Percentiles rank a stretch among this genome's conserved stretches.
These are phyloP conservation scores for Aspergillus carlsbadensis DNA, from an alignment of 495 filamentous ascomycete genomes.

Conservation along the genomic window DNA sequence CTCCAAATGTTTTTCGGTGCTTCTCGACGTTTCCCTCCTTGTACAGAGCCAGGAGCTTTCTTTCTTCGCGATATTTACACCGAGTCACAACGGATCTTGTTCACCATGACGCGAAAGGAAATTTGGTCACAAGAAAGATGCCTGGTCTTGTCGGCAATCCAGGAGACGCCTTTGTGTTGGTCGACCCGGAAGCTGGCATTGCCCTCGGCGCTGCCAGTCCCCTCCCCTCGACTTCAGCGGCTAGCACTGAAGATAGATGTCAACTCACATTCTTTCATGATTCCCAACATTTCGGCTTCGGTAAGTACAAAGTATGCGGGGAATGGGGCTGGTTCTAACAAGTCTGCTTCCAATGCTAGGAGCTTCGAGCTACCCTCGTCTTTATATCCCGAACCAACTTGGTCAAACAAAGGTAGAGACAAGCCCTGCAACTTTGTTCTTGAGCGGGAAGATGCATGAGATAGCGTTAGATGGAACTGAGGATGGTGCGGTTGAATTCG, in stretches of 20 bases:
- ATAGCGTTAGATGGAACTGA: slow-evolving; percentile 31
- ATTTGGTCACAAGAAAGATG: slow-evolving; percentile 25
- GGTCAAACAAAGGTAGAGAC: slow-evolving; percentile 28
- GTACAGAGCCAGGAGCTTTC: slow-evolving; percentile 8
- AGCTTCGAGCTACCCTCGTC: slow-evolving; percentile 29
- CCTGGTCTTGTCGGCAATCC: slow-evolving; percentile 30
- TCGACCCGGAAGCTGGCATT: slow-evolving; percentile 28
- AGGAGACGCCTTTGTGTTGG: slow-evolving; percentile 31
- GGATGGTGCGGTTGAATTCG: slow-evolving; percentile 25
- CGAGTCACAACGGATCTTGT: slow-evolving; percentile 30
- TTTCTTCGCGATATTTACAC: slow-evolving; percentile 26
- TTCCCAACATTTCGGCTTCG: slow-evolving; percentile 32
- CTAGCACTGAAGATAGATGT: slow-evolving; percentile 25
- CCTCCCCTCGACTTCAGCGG: slow-evolving; percentile 18
- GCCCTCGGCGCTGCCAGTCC: slow-evolving; percentile 30
- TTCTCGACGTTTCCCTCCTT: slow-evolving; percentile 17
- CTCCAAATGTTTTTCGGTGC: slow-evolving; percentile 19
- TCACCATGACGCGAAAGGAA: slow-evolving; percentile 25
- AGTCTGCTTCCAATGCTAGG: too few species aligned
- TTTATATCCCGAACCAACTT: slow-evolving; percentile 27
- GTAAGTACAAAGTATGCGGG: slow-evolving; percentile 18
- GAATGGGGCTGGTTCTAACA: slow-evolving; percentile 10
- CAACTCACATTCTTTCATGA: slow-evolving; percentile 36
- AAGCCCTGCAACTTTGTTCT: slow-evolving; percentile 34
- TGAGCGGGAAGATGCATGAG: slow-evolving; percentile 32